Base-by-base conservation (phyloP, 2,329 filamentous ascomycete species). In the Orbilia quercus region DNA sequence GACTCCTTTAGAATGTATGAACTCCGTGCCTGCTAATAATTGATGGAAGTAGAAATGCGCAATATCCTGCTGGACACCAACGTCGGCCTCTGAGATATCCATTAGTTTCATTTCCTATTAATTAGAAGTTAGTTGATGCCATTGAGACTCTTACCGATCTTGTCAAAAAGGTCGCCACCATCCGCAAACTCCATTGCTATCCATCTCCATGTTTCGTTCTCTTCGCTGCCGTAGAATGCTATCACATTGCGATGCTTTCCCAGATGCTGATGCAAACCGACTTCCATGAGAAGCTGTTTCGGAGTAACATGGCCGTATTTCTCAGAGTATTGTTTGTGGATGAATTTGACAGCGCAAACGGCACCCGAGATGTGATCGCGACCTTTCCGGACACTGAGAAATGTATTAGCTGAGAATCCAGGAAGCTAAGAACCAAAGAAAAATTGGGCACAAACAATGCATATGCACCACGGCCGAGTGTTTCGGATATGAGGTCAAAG, bases 111-210 rank as follows among this genome's bases (percentile, higher is more conserved):
- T 11, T 6, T 1, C 14, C 11, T 5, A 2, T 9, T 47, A 16
- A 57, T 66, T 31, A 45, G 23, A 16, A 42, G 44, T 54, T 7
- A n/a, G n/a, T n/a, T n/a, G n/a, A n/a, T n/a, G n/a, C n/a, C n/a
- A n/a, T n/a, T 14, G 23, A 18, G 31, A 22, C 4, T 9, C 12
- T 40, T 74, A 78, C 76, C 77, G 77, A 99, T 98, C 84, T 99
- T 99, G 87, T 99, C 95, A 81, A 99, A 99, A 6, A 99, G 85
- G 80, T 99, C 95, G 9, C 95, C 95, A 44, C 95, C 95, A 78
- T 96, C 91, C 48, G 95, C 95, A 77, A 91, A 90, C 81, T 99
- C 95, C 92, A 99, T 97, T 40, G 93, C 94, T 77, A 99, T 96
- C 95, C 95, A 99, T 77, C 91, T 88, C 94, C 95, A 99, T 16